Evolutionary conservation across 176 grass and related monocot genomes (phyloP).

Genomic region (Oryza punctata): DNA sequence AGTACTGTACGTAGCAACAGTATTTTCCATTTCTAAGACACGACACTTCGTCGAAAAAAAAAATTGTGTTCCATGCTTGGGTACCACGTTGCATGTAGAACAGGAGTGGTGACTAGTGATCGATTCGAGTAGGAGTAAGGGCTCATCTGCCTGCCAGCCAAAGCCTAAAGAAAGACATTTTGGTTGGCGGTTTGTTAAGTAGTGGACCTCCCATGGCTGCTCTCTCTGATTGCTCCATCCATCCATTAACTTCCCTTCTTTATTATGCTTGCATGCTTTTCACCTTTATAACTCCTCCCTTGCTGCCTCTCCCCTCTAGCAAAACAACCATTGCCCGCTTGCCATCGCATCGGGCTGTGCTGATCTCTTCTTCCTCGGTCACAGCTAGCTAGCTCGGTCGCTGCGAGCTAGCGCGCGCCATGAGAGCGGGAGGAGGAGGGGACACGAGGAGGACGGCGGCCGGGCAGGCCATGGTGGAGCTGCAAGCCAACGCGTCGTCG

Average conservation of each 20-base stretch:
- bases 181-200: conserved; percentile 39
- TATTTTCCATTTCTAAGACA: neutral
- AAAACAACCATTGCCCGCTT: neutral
- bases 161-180: neutral
- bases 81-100: neutral
- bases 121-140: neutral
- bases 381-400: conserved; percentile 29
- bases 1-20: neutral
- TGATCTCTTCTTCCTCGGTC: conserved; percentile 12
- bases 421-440: conserved; percentile 37
- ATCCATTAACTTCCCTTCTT: conserved; percentile 49
- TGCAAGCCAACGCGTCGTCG: conserved; percentile 64
- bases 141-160: neutral
- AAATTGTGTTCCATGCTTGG: neutral
- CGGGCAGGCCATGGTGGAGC: conserved; percentile 72
- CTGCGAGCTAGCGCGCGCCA: neutral
- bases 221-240: conserved; percentile 52
- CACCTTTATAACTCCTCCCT: conserved; percentile 45
- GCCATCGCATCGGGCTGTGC: neutral
- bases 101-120: neutral
- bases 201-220: conserved; percentile 14
- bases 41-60: neutral
- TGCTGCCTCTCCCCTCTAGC: conserved; percentile 23
- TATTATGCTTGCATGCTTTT: conserved; percentile 57
- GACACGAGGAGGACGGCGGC: conserved; percentile 40